phyloP scores from a whole-genome alignment of 2,329 filamentous ascomycete genomes.

The Arthroderma uncinatum region DNA sequence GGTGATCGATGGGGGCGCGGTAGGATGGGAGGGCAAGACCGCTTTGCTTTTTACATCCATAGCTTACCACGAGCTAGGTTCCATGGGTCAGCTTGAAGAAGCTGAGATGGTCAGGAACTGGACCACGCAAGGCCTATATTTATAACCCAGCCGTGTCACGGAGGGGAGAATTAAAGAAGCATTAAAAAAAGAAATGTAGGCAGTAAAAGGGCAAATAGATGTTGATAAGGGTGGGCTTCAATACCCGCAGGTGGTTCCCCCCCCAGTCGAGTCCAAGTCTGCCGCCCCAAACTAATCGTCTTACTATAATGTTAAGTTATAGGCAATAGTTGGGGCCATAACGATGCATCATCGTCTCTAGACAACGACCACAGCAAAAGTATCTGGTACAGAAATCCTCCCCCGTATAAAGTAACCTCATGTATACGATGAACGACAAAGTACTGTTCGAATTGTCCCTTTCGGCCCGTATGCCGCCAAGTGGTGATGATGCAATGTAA shows the following conservation, averaged over 20 bases:
- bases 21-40: no score
- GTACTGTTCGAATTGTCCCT: background rate
- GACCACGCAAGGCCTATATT: background rate
- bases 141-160: background rate
- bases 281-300: constrained; percentile 2
- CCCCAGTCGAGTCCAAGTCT: background rate
- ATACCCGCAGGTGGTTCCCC: background rate
- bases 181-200: background rate
- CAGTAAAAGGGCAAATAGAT: background rate
- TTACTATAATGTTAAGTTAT: constrained; percentile 1
- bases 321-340: no score
- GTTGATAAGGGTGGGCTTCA: constrained; percentile 2
- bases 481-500: constrained; percentile 2
- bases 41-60: background rate
- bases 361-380: no score
- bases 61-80: background rate
- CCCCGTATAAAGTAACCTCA: no score
- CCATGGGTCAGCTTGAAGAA: background rate
- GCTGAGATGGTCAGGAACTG: background rate
- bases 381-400: no score
- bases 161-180: background rate
- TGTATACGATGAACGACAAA: background rate
- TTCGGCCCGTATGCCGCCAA: background rate
- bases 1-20: background rate
- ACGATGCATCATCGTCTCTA: no score